Base-by-base conservation (phyloP, 345 rosid species). In the Corchorus capsularis region DNA sequence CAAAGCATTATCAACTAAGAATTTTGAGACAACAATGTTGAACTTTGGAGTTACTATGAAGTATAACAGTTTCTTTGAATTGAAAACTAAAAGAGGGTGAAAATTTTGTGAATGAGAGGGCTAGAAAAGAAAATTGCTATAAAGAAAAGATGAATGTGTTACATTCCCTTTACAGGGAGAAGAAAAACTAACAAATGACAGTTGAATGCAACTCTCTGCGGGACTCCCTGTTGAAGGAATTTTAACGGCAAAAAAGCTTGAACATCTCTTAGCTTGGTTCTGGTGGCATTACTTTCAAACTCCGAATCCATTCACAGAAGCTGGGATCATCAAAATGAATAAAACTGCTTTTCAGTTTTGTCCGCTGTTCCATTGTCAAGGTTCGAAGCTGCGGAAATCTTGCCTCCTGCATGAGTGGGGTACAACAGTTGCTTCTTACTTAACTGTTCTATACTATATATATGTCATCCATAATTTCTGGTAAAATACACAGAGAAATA, bases 261-360 rank as follows among this genome's bases (percentile, higher is more conserved):
- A 34, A 15, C 19, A 11, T 68, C 45, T 59, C 50, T 76, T 85
- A 89, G 84, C 86, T 84, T 47, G 93, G 92, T 79, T 91, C 96
- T 1, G 96, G 93, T 49, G 96, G 92, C 73, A 90, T 85, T 46
- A 91, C 89, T 83, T 87, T 91, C 85, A 96, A 83, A 72, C 89
- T 83, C n/a, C 83, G 87, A 86, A 88, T 92, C 99, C 98, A 96
- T 80, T 96, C 97, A 6, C 97, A 93, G 81, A 88, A 87, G 82
- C 99, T 96, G 6, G 92, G 93, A 82, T 96, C 98, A 72, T 96
- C 97, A 22, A 96, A 92, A 77, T 89, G 91, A 77, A 96, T 75
- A 75, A 93, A 92, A 78, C 93, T 90, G 86, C 91, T 91, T 83
- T 93, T 93, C 68, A 93, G 84, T 82, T 91, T 93, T 4, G 78